Conservation (phyloP, 768 basidiomycete genomes). For the Holtermannia corniformis region DNA sequence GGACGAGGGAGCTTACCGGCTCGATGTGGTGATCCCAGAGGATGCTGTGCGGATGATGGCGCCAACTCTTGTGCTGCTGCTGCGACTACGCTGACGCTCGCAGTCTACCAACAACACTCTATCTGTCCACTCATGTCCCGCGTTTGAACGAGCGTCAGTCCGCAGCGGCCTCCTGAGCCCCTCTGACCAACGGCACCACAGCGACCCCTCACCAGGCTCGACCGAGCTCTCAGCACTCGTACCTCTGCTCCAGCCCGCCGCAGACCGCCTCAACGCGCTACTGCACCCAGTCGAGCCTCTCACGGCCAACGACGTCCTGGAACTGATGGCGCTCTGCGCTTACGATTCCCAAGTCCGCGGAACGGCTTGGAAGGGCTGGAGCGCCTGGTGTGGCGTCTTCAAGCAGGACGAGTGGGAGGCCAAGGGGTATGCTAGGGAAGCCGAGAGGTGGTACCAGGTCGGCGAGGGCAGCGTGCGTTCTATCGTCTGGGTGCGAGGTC, state of each 20-base stretch:
- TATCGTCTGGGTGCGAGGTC: background rate
- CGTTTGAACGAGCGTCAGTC: conserved; percentile 15
- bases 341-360: conserved; percentile 57
- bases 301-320: conserved; percentile 49
- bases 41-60: conserved; percentile 7
- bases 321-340: conserved; percentile 64
- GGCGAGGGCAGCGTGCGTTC: conserved; percentile 30
- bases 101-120: conserved; percentile 33
- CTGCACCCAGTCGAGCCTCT: conserved; percentile 40
- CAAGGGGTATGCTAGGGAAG: conserved; percentile 62
- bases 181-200: conserved; percentile 1
- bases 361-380: conserved; percentile 44
- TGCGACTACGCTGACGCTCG: background rate
- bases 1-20: conserved; percentile 8
- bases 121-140: conserved; percentile 31
- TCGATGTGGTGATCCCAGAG: conserved; percentile 26
- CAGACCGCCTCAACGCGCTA: conserved; percentile 14
- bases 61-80: no score
- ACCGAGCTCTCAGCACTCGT: conserved; percentile 4
- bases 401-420: conserved; percentile 52
- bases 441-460: conserved; percentile 62
- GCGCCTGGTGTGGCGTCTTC: conserved; percentile 70
- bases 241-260: conserved; percentile 12
- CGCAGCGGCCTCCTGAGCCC: background rate
- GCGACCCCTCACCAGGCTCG: conserved; percentile 14